Evolutionary conservation across 805 yeast genomes (phyloP).

Genomic region (Cyberlindnera xishuangbannaensis): DNA sequence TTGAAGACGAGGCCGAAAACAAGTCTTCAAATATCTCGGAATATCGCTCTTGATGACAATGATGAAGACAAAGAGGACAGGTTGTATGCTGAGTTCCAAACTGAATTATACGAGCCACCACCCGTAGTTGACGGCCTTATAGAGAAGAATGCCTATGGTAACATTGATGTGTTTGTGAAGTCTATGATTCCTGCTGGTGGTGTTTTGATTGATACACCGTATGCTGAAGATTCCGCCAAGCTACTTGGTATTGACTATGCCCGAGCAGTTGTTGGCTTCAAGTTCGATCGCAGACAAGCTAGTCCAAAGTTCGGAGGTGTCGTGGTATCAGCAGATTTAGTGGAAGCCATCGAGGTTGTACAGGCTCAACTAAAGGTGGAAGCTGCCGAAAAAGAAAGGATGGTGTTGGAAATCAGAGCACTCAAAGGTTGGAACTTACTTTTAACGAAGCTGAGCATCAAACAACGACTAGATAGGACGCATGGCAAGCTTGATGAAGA

Average conservation of each 20-base stretch:
- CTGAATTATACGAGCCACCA: constrained; percentile 63
- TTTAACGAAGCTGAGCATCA: constrained; percentile 37
- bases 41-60: constrained; percentile 11
- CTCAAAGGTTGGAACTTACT: constrained; percentile 40
- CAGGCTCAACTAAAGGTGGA: constrained; percentile 44
- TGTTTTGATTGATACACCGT: constrained; percentile 46
- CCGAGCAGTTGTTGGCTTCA: constrained; percentile 82
- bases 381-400: constrained; percentile 32
- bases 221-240: constrained; percentile 66
- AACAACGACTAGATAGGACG: constrained; percentile 35
- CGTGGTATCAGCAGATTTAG: constrained; percentile 57
- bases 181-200: constrained; percentile 85
- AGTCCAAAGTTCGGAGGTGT: constrained; percentile 71
- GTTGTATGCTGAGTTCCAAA: constrained; percentile 73
- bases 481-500: constrained; percentile 34
- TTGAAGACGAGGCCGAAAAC: constrained; percentile 39
- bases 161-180: constrained; percentile 72
- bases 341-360: constrained; percentile 53
- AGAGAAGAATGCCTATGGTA: constrained; percentile 73
- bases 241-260: constrained; percentile 72
- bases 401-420: constrained; percentile 42
- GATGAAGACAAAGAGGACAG: constrained; percentile 48
- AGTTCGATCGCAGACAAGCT: constrained; percentile 50
- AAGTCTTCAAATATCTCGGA: constrained; percentile 17
- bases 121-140: constrained; percentile 52